Evolutionary conservation across 169 alveolate genomes (phyloP), one percentile per base, ranked within the genome.

Genomic region (Cryptosporidium sp.): DNA sequence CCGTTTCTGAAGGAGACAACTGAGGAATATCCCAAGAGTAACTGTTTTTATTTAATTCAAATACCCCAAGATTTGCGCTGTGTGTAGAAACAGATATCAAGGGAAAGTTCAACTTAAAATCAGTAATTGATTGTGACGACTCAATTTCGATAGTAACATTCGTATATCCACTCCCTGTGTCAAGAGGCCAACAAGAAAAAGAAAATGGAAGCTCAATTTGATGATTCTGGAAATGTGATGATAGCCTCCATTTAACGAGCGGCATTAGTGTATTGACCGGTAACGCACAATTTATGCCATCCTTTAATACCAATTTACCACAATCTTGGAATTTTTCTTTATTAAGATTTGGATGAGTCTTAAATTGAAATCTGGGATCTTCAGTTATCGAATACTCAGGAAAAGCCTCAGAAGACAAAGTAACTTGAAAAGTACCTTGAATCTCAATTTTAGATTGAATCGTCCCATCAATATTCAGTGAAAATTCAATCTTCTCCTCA

Each of bases 391-490:
- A 43, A 45, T 80, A 80, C 37, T 80, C 80, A 1, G 89, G 89
- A 62, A 80, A 80, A 3, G 61, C 50, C 2, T 59, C 89, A 14
- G 39, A 59, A 10, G 31, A 39, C 9, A 80, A 23, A n/a, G 73
- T 65, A 39, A 80, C 62, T 23, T 80, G 89, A 45, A 80, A 65
- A 14, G 75, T 80, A 5, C 89, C 89, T 23, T 80, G 89, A 80
- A 80, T 80, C 1, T 80, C 89, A 6, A 65, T 4, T 67, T 62
- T 80, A 23, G 89, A 80, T 50, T 62, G 65, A 43, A 65, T 41
- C 6, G n/a, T 41, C 9, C 95, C 95, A 71, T 91, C 94, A 51
- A 70, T 84, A 35, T 61, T 92, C 0, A 93, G 37, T 26, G 43
- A 48, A 16, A 92, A 84, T 45, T 71, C 91, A 2, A 84, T 62